Evolutionary conservation across 2,329 filamentous ascomycete genomes (phyloP), one percentile per base, ranked within the genome.

Genomic region (Fusarium drepaniforme): DNA sequence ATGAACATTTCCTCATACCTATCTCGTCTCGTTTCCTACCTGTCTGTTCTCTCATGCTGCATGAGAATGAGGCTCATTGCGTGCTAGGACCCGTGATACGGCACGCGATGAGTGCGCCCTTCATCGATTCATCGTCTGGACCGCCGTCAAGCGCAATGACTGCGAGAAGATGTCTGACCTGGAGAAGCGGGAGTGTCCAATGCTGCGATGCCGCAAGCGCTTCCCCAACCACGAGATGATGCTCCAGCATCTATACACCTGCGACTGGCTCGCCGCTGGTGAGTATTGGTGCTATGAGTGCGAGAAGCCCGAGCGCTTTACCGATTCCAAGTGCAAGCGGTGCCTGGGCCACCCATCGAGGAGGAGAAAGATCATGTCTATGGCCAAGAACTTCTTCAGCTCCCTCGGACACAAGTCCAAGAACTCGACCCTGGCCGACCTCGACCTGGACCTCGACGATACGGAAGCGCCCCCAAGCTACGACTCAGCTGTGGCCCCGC

Each of bases 231-330:
- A 90, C 75, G 88, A 90, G 79, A 72, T 83, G 67, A 89, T 90
- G 88, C 83, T 90, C 60, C 85, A 84, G 75, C 89, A 90, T 72
- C 81, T 90, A 12, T 85, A 86, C 68, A 80, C 79, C 44, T 90
- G 88, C 77, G 81, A 83, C 35, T 83, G 87, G 76, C 84, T 90
- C 37, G 78, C 83, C 30, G 84, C 83, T 5, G 87, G 87, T 67
- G 86, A 90, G 82, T 90, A 90, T 74, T 86, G 87, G 83, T 90
- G 88, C 77, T 90, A 88, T 77, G 86, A 89, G 42, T 89, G 89
- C 76, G 85, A 83, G 77, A 85, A 84, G 75, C 82, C 86, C 66
- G 88, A 90, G 78, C 83, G 83, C 42, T 89, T 90, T 79, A 86
- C 86, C 80, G 87, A 90, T 73, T 81, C 83, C 73, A 81, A 86